Evolutionary conservation across 1,139 yeast species (phyloP).

Genomic region (Pneumocystis oryctolagi): DNA sequence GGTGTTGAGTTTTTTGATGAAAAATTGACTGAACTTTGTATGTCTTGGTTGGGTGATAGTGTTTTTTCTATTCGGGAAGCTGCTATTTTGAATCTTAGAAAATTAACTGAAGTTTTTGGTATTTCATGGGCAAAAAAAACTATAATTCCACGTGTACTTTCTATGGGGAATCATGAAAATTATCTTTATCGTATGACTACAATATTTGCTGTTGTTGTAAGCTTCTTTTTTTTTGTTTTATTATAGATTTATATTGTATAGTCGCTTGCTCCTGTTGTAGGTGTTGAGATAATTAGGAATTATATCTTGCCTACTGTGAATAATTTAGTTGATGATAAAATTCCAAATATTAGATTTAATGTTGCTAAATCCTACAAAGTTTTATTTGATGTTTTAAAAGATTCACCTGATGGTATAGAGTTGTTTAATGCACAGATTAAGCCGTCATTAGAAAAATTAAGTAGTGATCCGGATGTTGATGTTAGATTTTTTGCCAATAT

Average conservation of each 20-base stretch:
- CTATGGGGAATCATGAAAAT: slow-evolving; percentile 37
- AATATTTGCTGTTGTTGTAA: slow-evolving; percentile 51
- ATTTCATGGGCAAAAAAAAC: slow-evolving; percentile 84
- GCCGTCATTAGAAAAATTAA: slow-evolving; percentile 50
- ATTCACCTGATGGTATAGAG: slow-evolving; percentile 15
- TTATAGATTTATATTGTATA: slow-evolving; percentile 20
- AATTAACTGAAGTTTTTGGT: slow-evolving; percentile 76
- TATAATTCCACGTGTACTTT: slow-evolving; percentile 56
- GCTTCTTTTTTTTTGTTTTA: background rate
- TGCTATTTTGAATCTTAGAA: slow-evolving; percentile 70
- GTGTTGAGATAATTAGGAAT: slow-evolving; percentile 38
- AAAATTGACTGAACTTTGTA: slow-evolving; percentile 75
- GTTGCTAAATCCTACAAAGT: slow-evolving; percentile 72
- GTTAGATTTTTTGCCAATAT: slow-evolving; percentile 73
- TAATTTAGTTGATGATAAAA: slow-evolving; percentile 58
- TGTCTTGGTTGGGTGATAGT: slow-evolving; percentile 97
- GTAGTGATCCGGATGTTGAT: slow-evolving; percentile 68
- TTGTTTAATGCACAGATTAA: slow-evolving; percentile 30
- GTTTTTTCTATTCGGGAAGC: slow-evolving; percentile 95
- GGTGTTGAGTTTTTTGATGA: slow-evolving; percentile 89
- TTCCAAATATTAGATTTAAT: slow-evolving; percentile 89
- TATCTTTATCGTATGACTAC: slow-evolving; percentile 88
- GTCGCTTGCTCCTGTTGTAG: slow-evolving; percentile 46
- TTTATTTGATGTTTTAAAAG: slow-evolving; percentile 26
- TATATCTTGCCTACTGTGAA: slow-evolving; percentile 69